Percentiles rank a stretch among this genome's conserved stretches.
Evolutionary conservation across 2,329 filamentous ascomycete genomes (phyloP).

Genomic region (Trichoderma atrobrunneum): DNA sequence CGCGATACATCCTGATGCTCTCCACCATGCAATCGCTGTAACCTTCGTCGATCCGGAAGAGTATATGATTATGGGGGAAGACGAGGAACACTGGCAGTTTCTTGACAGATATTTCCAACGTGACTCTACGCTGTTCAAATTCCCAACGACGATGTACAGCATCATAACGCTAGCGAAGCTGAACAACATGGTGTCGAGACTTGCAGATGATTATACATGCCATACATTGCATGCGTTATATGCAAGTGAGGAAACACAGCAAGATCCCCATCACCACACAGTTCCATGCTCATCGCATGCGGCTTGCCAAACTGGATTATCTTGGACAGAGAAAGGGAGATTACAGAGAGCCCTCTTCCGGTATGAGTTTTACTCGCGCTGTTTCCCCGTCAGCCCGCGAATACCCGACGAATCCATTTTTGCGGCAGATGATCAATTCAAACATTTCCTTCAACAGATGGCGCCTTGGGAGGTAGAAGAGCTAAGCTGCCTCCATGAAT

Average conservation of each 20-base stretch:
- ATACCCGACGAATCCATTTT: not conserved
- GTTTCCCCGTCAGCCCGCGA: not conserved
- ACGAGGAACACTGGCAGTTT: not conserved
- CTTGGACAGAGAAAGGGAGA: not conserved
- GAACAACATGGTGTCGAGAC: not conserved
- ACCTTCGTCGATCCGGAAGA: not conserved
- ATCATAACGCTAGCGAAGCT: not conserved
- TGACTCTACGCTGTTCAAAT: not conserved
- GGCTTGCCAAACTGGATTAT: not conserved
- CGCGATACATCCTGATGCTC: not conserved
- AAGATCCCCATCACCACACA: not conserved
- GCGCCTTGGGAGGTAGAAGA: not conserved
- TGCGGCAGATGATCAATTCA: not conserved
- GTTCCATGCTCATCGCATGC: not conserved
- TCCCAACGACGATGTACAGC: not conserved
- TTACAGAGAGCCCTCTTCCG: not conserved
- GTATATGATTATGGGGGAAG: not conserved
- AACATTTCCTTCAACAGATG: not conserved
- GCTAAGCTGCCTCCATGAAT: not conserved
- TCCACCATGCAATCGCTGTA: not conserved
- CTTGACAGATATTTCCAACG: not conserved
- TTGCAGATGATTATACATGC: not conserved
- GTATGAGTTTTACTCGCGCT: not conserved
- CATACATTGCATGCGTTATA: not conserved
- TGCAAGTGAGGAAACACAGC: not conserved